Evolutionary conservation across 148 eudicot genomes (phyloP).

Genomic region (Suaeda aralocaspica): DNA sequence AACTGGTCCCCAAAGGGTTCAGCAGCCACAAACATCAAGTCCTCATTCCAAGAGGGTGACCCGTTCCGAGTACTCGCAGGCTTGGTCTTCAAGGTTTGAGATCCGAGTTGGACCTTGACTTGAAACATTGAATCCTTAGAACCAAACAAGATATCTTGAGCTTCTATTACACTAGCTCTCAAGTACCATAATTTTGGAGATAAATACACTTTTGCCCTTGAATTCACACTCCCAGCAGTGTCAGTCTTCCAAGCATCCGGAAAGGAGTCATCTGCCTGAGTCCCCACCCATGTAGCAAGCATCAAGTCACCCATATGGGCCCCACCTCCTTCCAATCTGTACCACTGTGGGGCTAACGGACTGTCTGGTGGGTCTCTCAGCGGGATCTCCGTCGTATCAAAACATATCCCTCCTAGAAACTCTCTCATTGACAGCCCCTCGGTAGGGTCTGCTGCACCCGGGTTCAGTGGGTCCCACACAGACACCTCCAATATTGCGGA

Average conservation of each 20-base stretch:
- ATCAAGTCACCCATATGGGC: conserved; percentile 63
- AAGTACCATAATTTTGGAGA: conserved; percentile 90
- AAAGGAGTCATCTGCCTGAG: conserved; percentile 91
- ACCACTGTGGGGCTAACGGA: conserved; percentile 96
- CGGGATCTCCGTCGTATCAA: conserved; percentile 81
- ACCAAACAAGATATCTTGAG: conserved; percentile 54
- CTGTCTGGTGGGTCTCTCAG: conserved; percentile 94
- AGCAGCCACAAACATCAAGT: conserved; percentile 66
- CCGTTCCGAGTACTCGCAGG: conserved; percentile 41
- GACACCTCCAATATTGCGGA: conserved; percentile 69
- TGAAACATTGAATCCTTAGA: conserved; percentile 46
- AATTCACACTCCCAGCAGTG: conserved; percentile 49
- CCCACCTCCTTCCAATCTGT: conserved; percentile 82
- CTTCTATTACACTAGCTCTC: conserved; percentile 60
- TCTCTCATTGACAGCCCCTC: conserved; percentile 42
- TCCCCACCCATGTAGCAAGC: conserved; percentile 96
- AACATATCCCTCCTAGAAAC: conserved; percentile 81
- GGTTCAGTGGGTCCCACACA: conserved; percentile 54
- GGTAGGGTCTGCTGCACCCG: conserved; percentile 20
- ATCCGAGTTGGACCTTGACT: conserved; percentile 68
- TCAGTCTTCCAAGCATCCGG: conserved; percentile 92
- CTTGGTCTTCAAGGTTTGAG: conserved; percentile 63
- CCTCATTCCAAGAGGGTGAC: conserved; percentile 73
- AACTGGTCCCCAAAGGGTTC: conserved; percentile 75
- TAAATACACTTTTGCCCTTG: conserved; percentile 68